These are phyloP conservation scores for Pythium pyrilobum DNA, from an alignment of 352 stramenopile species.

Conservation along the genomic window DNA sequence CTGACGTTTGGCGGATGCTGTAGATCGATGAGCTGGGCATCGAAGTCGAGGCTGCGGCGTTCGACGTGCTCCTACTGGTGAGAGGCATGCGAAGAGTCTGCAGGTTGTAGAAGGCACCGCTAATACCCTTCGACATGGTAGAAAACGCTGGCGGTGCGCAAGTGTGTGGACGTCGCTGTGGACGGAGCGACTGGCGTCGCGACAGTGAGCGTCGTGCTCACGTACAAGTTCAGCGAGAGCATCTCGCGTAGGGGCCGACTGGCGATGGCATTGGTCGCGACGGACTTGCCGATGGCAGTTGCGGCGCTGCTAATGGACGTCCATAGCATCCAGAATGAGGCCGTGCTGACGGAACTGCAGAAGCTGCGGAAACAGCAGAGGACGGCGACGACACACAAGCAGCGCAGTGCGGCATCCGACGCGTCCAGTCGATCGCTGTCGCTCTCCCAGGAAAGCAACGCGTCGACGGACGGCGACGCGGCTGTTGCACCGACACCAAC, in stretches of 20 bases:
- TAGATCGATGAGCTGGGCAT: conserved; percentile 59
- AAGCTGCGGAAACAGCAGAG: conserved; percentile 11
- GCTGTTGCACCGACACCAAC: neutral
- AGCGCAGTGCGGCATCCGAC: neutral
- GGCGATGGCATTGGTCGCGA: conserved; percentile 29
- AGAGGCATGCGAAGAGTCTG: neutral
- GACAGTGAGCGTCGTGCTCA: conserved; percentile 25
- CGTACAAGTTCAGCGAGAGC: conserved; percentile 57
- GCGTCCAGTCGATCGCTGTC: neutral
- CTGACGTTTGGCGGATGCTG: neutral
- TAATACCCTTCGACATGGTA: conserved; percentile 2
- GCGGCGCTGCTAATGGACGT: conserved; percentile 35
- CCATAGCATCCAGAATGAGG: conserved; percentile 25
- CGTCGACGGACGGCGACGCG: conserved; percentile 10
- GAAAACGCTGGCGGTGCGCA: conserved; percentile 36
- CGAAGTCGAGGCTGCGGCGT: conserved; percentile 31
- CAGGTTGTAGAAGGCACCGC: neutral
- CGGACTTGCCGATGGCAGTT: conserved; percentile 22
- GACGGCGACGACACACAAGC: too few relatives aligned
- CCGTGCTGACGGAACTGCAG: conserved; percentile 29
- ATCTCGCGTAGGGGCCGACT: conserved; percentile 46
- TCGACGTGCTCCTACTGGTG: conserved; percentile 35
- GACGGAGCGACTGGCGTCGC: conserved; percentile 7
- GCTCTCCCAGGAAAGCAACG: conserved; percentile 1
- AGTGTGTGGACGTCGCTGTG: conserved; percentile 34